Evolutionary conservation across 1,284 basidiomycete species (phyloP).

Genomic region (Ustilago trichophora): DNA sequence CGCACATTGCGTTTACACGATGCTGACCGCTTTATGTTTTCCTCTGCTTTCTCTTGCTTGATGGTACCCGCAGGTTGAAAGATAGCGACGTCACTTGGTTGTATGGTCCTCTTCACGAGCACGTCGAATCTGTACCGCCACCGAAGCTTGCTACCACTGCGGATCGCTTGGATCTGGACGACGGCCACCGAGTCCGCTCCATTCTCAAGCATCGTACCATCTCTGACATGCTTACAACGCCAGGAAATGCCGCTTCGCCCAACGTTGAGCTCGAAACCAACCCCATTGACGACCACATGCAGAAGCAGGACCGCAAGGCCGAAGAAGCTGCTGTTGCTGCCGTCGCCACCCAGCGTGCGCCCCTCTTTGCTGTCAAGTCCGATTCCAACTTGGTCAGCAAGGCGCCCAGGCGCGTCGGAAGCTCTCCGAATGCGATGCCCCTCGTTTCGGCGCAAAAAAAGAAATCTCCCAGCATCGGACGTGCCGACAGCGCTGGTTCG

Average conservation of each 20-base stretch:
- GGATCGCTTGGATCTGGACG: conserved; percentile 71
- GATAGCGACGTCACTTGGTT: conserved; percentile 99
- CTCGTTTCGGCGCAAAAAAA: conserved; percentile 38
- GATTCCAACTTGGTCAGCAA: conserved; percentile 51
- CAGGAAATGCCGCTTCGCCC: conserved; percentile 69
- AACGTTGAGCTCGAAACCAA: conserved; percentile 67
- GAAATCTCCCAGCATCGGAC: conserved; percentile 21
- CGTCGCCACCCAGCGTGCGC: conserved; percentile 19
- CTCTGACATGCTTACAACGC: conserved; percentile 79
- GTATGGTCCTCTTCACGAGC: conserved; percentile 87
- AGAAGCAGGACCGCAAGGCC: conserved; percentile 50
- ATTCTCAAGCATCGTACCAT: conserved; percentile 96
- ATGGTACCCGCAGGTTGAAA: conserved; percentile 80
- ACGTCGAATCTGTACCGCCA: conserved; percentile 73
- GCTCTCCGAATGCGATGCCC: conserved; percentile 40
- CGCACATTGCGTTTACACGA: too few species aligned
- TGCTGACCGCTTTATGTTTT: not conserved
- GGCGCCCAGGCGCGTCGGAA: conserved; percentile 31
- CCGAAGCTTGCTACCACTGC: conserved; percentile 70
- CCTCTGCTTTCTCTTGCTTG: not conserved
- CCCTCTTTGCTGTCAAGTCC: conserved; percentile 51
- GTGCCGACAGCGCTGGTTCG: conserved; percentile 31
- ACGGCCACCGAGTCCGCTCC: conserved; percentile 73
- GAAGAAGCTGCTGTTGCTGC: too few species aligned
- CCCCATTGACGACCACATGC: conserved; percentile 41